Percentiles rank a stretch among this genome's conserved stretches.
Evolutionary conservation across 2,329 filamentous ascomycete species (phyloP).

Genomic region (Onygenales sp.): DNA sequence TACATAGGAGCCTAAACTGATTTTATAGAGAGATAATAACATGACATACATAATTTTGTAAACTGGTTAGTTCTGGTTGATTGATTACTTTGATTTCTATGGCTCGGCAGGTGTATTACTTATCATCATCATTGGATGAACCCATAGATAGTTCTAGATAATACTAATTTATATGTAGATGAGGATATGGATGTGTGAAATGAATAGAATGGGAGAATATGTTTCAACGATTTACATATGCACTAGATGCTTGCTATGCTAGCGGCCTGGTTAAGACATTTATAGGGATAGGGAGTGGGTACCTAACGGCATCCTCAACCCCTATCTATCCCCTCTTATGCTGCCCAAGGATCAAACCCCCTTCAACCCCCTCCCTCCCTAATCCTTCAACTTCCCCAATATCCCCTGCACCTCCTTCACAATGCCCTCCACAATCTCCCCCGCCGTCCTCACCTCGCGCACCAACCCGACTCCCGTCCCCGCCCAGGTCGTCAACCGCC

Average conservation of each 20-base stretch:
- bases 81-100: too few species aligned
- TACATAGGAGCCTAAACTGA: too few species aligned
- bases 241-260: too few species aligned
- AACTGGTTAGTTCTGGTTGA: too few species aligned
- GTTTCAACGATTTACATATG: too few species aligned
- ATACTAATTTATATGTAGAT: background rate
- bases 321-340: background rate
- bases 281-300: too few species aligned
- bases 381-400: background rate
- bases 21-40: too few species aligned
- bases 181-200: background rate
- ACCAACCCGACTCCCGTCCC: slow-evolving; percentile 54
- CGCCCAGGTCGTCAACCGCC: slow-evolving; percentile 53
- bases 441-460: slow-evolving; percentile 39
- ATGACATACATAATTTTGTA: too few species aligned
- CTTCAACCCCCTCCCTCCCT: background rate
- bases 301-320: too few species aligned
- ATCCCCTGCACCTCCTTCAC: slow-evolving; percentile 28
- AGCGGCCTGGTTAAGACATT: too few species aligned
- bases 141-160: background rate
- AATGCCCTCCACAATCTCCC: slow-evolving; percentile 43
- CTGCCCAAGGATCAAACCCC: background rate
- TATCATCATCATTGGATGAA: too few species aligned
- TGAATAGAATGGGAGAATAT: background rate
- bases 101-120: too few species aligned